Conservation (phyloP, 176 grass and related monocot species). For the Bromus sterilis region DNA sequence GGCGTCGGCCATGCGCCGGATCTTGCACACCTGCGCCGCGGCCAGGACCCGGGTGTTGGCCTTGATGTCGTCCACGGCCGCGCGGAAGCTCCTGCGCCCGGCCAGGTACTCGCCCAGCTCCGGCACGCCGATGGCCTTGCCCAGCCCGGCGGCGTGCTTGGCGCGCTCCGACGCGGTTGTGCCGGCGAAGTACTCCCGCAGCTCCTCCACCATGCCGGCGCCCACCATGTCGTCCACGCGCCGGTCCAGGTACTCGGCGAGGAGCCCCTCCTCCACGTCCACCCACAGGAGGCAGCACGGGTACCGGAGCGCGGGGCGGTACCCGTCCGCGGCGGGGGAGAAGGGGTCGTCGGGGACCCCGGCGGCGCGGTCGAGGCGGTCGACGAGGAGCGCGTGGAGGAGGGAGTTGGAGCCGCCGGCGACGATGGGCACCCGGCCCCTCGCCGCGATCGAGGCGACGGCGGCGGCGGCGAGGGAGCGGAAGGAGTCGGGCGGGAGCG, state of each 20-base stretch:
- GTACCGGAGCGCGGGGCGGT: constrained; percentile 16
- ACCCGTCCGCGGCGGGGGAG: background rate
- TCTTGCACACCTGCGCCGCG: constrained; percentile 53
- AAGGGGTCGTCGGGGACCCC: constrained; percentile 19
- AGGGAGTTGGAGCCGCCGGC: constrained; percentile 78
- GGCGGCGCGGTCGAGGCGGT: background rate
- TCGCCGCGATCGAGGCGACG: background rate
- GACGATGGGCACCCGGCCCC: constrained; percentile 37
- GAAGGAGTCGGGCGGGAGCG: constrained; percentile 24
- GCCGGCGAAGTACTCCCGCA: constrained; percentile 37
- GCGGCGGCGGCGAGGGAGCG: constrained; percentile 22
- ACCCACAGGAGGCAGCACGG: constrained; percentile 79
- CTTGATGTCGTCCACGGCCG: constrained; percentile 61
- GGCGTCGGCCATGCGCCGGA: constrained; percentile 37
- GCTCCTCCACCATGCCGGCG: constrained; percentile 67
- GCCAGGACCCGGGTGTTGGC: constrained; percentile 55
- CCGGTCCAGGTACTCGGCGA: constrained; percentile 52
- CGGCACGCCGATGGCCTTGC: constrained; percentile 71
- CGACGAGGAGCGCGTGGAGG: constrained; percentile 60
- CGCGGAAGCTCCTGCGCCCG: background rate
- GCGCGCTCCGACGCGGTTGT: constrained; percentile 16
- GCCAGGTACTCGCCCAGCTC: constrained; percentile 59
- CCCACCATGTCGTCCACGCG: constrained; percentile 72
- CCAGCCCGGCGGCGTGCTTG: constrained; percentile 32
- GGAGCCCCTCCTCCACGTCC: constrained; percentile 40